Base-by-base conservation (phyloP, 192 early-diverging fungal genomes). In the Backusella psychrophila region DNA sequence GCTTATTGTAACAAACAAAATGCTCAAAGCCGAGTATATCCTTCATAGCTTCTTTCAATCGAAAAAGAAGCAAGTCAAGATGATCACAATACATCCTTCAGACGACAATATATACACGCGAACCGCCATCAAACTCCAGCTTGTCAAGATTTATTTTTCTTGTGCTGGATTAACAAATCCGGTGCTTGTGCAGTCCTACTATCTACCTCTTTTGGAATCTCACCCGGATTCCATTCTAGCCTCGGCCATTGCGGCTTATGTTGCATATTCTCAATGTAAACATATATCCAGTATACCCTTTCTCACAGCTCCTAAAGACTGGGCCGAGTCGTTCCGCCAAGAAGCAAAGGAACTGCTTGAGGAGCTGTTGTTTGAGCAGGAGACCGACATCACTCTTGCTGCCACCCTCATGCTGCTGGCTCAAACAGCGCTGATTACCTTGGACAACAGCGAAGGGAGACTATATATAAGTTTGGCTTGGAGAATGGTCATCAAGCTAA, bases 231-330 rank as follows among this genome's bases (percentile, higher is more conserved):
- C 53, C 21, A 77, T 77, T 70, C 31, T 71, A 49, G 70, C 70
- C 5, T 21, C 76, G 29, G 76, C 76, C 15, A 71, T 77, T 23
- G 70, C 53, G 36, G 69, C 69, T 3, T 72, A 52, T 46, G 42
- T 72, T 56, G 56, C 59, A 21, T 70, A 65, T 31, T 72, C 53
- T 46, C 76, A 77, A 14, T 77, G 76, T 41, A 70, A 59, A 72
- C 76, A 77, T 42, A 41, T 72, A 8, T 29, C 36, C 29, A 23
- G 41, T 14, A 68, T 70, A 65, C 31, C 35, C 23, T 44, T 72
- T 34, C 56, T 53, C 11, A 21, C 26, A 8, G 7, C 59, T 65
- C 38, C 56, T 44, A 56, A 72, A n/a, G 69, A 71, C 9, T 65
- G 71, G 31, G 53, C 70, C 29, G 53, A 72, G 31, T 46, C 70